Evolutionary conservation across 352 stramenopile species (phyloP), one percentile per base, ranked within the genome.

Genomic region (Pythium utonaiense): DNA sequence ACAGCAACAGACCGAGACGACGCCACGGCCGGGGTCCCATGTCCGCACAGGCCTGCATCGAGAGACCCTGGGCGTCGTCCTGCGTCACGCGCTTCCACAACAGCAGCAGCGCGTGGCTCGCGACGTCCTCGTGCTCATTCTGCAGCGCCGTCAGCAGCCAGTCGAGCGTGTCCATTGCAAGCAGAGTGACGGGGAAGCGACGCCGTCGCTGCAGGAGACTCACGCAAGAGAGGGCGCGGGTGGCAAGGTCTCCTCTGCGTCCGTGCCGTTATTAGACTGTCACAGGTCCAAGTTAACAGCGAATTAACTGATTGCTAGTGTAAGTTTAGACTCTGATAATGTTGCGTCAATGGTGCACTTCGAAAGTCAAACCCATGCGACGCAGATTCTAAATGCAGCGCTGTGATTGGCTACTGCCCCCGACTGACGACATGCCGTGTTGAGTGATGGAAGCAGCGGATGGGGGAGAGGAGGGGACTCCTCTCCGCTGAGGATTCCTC

Each of bases 1-100:
- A 64, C 3, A 69, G 52, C 50, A 69, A 22, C 40, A 69, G 51
- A 10, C 54, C 62, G n/a, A 69, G 56, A 1, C 62, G 62, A 16
- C 62, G 62, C 62, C 62, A 69, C 48, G 21, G 21, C 5, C 48
- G 47, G 0, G 48, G 8, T 3, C 21, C n/a, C 12, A 63, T 34
- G 17, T 38, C 17, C 38, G 28, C 41, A 9, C 59, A 44, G 17
- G 36, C 33, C 0, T 9, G 21, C 3, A 0, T 21, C 7, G 14
- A 28, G 14, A 16, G 27, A 42, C 17, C 47, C 6, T 49, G 30
- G 12, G 22, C 25, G 3, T n/a, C 3, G 8, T 27, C 41, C 2
- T 47, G 12, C 0, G 49, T 56, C 36, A 64, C 53, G 6, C 30
- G 21, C 42, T 61, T 54, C 49, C 55, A 64, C 1, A 64, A 31